Conservation (phyloP, 306 rosid species). For the Potentilla sterilis region DNA sequence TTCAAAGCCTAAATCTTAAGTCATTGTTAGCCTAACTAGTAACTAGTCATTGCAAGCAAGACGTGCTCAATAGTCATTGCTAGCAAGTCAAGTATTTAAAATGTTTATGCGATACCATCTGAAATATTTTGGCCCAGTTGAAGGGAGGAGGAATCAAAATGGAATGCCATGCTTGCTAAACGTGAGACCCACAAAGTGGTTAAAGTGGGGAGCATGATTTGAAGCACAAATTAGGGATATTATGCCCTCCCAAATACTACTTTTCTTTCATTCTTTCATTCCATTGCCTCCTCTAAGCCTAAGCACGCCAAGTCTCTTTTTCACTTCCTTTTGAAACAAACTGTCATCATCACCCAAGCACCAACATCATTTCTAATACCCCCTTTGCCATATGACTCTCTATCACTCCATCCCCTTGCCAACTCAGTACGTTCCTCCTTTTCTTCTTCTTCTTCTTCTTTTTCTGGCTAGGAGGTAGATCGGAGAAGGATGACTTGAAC, state of each 20-base stretch:
- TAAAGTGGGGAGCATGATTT: constrained; percentile 62
- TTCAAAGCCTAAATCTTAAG: neutral
- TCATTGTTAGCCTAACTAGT: neutral
- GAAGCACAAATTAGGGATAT: constrained; percentile 50
- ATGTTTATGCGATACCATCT: neutral
- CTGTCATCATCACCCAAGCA: constrained; percentile 60
- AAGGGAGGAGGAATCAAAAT: constrained; percentile 6
- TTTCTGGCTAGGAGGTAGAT: neutral
- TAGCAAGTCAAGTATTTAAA: neutral
- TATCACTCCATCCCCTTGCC: constrained; percentile 13
- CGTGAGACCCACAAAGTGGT: constrained; percentile 46
- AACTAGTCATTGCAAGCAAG: constrained; percentile 4
- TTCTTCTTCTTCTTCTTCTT: neutral
- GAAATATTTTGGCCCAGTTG: constrained; percentile 3
- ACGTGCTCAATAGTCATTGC: constrained; percentile 8
- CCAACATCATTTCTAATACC: constrained; percentile 63
- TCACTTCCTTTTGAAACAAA: constrained; percentile 42
- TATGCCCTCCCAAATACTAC: constrained; percentile 41
- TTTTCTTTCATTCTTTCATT: constrained; percentile 30
- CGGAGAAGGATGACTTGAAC: neutral
- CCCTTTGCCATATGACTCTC: constrained; percentile 20
- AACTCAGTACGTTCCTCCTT: constrained; percentile 9
- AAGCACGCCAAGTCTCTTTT: constrained; percentile 61
- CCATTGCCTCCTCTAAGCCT: constrained; percentile 17
- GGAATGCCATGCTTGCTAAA: constrained; percentile 26